Conservation (phyloP, 176 grass and related monocot species). For the Juncus effusus region DNA sequence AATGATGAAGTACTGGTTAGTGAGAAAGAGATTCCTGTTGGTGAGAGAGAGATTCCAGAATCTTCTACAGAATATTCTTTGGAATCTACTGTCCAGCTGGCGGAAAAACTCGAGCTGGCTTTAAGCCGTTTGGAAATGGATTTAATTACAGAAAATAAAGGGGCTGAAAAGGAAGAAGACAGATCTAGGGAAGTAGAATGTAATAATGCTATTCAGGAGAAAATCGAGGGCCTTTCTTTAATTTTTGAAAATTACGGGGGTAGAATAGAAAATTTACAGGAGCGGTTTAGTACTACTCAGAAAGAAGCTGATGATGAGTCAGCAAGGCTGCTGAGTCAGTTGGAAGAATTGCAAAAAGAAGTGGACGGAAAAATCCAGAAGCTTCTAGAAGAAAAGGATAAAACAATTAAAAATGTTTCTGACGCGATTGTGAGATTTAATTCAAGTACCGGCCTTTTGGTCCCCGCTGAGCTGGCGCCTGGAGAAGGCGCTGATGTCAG, state of each 20-base stretch:
- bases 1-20: slow-evolving; percentile 47
- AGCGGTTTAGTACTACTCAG: slow-evolving; percentile 47
- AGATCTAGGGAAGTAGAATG: slow-evolving; percentile 38
- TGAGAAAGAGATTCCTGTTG: slow-evolving; percentile 37
- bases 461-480: slow-evolving; percentile 31
- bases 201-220: slow-evolving; percentile 29
- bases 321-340: slow-evolving; percentile 43
- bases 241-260: slow-evolving; percentile 51
- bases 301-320: slow-evolving; percentile 44
- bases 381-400: slow-evolving; percentile 51
- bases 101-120: slow-evolving; percentile 43
- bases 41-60: slow-evolving; percentile 28
- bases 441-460: slow-evolving; percentile 19
- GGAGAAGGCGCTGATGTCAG: slow-evolving; percentile 29
- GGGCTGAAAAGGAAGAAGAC: slow-evolving; percentile 34
- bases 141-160: slow-evolving; percentile 34
- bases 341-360: slow-evolving; percentile 69
- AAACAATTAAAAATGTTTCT: slow-evolving; percentile 36
- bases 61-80: slow-evolving; percentile 41
- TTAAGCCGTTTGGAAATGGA: slow-evolving; percentile 50
- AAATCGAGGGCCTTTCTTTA: slow-evolving; percentile 59
- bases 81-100: slow-evolving; percentile 46
- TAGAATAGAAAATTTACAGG: slow-evolving; percentile 49
- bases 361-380: slow-evolving; percentile 38
- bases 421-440: slow-evolving; percentile 50